A percentile compares a stretch with the other conserved stretches of the same genome.
Evolutionary conservation across 1,284 basidiomycete genomes (phyloP).

Genomic region (Ustilago vetiveriae): DNA sequence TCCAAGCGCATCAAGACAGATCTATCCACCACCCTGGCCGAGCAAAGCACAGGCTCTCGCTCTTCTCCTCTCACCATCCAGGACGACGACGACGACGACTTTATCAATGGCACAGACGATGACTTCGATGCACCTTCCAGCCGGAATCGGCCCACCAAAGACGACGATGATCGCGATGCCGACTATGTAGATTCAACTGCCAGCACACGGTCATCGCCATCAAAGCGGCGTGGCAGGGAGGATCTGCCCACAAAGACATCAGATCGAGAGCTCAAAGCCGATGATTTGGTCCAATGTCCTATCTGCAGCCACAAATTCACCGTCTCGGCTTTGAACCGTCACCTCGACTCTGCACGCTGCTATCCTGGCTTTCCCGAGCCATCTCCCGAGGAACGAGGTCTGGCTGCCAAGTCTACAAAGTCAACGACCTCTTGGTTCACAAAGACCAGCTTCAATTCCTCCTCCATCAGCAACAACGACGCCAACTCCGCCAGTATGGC

Average conservation of each 20-base stretch:
- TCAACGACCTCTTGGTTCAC: constrained; percentile 34
- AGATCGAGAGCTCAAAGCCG: constrained; percentile 34
- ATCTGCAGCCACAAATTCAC: constrained; percentile 58
- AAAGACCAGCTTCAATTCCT: neutral
- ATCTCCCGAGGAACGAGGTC: constrained; percentile 30
- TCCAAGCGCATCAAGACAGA: constrained; percentile 38
- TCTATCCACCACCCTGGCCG: constrained; percentile 1
- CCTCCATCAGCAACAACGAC: constrained; percentile 9
- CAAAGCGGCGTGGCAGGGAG: constrained; percentile 7
- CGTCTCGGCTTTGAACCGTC: constrained; percentile 52
- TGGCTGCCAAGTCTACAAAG: constrained; percentile 21
- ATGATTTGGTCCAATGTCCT: constrained; percentile 51
- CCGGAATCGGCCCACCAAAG: too few species aligned
- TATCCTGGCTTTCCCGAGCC: constrained; percentile 46
- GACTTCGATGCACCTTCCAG: too few species aligned
- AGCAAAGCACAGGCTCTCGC: constrained; percentile 21
- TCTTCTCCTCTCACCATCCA: constrained; percentile 35
- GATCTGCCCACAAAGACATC: neutral
- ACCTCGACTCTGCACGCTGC: constrained; percentile 54
- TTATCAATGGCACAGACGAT: constrained; percentile 8
- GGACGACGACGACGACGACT: constrained; percentile 27
- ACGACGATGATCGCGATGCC: constrained; percentile 13
- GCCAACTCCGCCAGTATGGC: constrained; percentile 4
- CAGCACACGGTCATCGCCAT: constrained; percentile 10
- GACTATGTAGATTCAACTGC: constrained; percentile 11